Base-by-base conservation (phyloP, 257 asterid species). In the Jacaranda copaia region DNA sequence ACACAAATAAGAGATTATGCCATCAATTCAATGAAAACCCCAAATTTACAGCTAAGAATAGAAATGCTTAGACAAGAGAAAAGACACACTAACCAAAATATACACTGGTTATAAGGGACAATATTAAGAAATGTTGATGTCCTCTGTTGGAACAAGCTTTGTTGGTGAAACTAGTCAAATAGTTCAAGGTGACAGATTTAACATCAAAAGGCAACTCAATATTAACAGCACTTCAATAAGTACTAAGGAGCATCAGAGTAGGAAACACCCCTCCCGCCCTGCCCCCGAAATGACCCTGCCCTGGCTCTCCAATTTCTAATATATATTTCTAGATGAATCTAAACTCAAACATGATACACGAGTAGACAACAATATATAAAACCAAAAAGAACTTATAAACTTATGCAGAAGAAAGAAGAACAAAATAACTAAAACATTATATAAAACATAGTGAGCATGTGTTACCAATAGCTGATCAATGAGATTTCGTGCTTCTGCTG, bases 381-480 rank as follows among this genome's bases (percentile, higher is more conserved):
- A 25, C 32, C 32, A 2, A 25, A 25, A 25, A 25, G 52, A 58
- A 51, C 60, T 32, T 18, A 46, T 46, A 32, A 70, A 40, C 16
- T 6, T 4, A 58, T 6, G 9, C 40, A 66, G 49, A 3, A 11
- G 51, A 63, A 9, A 49, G 59, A 49, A 40, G 35, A 8, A 38
- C 5, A 13, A 55, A 20, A 53, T 16, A 43, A 15, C 57, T 13
- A 43, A 52, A 59, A 35, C 16, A 10, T 18, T 8, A 16, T 48
- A 69, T 18, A 48, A 55, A 56, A 67, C 8, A 15, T 52, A 45
- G 52, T 59, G 15, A 59, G 60, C 42, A 59, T 82, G 83, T 74
- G 80, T 85, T 86, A 96, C 99, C 97, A 96, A 85, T 81, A 96
- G 77, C 79, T 85, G 86, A 70, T 96, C 99, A 57, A 96, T 92